Percentiles rank a stretch among this genome's conserved stretches.
Evolutionary conservation across 306 rosid species (phyloP).

Genomic region (Castanea sativa): DNA sequence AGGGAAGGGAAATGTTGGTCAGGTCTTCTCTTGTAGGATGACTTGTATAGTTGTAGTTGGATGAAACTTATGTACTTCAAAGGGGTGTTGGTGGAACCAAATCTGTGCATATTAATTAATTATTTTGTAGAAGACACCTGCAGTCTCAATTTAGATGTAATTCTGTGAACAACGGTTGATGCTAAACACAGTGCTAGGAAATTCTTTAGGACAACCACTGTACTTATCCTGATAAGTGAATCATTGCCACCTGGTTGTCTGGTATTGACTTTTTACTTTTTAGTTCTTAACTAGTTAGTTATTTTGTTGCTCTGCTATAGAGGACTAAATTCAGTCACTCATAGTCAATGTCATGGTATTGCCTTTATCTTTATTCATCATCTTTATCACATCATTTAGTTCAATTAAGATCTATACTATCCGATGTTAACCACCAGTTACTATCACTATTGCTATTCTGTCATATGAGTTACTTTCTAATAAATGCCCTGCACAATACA

Average conservation of each 20-base stretch:
- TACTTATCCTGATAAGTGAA: background rate
- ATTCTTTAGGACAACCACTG: background rate
- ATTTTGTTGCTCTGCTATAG: background rate
- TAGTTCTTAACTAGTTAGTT: background rate
- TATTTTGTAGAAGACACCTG: background rate
- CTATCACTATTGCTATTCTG: background rate
- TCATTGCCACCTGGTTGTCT: too few relatives aligned
- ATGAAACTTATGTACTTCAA: background rate
- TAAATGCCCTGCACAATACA: background rate
- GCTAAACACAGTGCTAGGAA: background rate
- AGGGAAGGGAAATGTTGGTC: background rate
- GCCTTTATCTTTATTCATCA: background rate
- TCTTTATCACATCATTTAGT: background rate
- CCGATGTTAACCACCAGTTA: background rate
- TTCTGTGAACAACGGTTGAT: background rate
- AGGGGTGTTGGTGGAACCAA: background rate
- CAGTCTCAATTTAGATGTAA: background rate
- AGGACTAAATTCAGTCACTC: too few relatives aligned
- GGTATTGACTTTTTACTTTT: background rate
- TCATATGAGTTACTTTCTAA: background rate
- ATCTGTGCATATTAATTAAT: background rate
- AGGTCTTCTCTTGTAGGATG: background rate
- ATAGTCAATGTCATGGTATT: background rate
- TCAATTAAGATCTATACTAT: background rate
- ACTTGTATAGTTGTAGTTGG: background rate